These are phyloP conservation scores for Bonia amplexicaulis DNA, from an alignment of 176 grass and related monocot genomes.

Conservation along the genomic window DNA sequence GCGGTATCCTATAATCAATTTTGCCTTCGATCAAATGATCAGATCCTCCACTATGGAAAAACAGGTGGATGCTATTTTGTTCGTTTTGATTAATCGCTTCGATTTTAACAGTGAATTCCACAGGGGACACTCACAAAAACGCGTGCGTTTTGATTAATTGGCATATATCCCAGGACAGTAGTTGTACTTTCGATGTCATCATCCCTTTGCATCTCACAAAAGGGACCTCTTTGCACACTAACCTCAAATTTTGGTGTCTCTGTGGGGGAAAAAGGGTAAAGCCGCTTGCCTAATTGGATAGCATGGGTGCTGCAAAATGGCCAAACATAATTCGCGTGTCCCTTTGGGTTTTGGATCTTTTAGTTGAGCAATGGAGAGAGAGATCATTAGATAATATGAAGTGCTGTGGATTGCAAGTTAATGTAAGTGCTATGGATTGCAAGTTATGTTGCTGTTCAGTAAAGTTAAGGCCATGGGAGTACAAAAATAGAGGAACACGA, in stretches of 20 bases:
- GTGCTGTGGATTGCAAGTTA: background rate
- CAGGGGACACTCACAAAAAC: background rate
- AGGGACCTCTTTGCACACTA: background rate
- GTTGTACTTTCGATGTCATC: background rate
- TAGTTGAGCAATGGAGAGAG: background rate
- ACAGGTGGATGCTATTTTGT: background rate
- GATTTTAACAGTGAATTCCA: background rate
- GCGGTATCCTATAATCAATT: background rate
- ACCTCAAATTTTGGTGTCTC: background rate
- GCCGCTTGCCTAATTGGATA: background rate
- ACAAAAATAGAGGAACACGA: background rate
- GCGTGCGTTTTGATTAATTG: background rate
- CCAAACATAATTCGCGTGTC: conserved; percentile 29
- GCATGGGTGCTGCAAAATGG: conserved; percentile 14
- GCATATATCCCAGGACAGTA: background rate
- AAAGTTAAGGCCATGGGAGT: background rate
- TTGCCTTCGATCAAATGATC: background rate
- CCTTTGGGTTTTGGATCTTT: conserved; percentile 23
- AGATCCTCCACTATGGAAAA: background rate
- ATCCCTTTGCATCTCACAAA: background rate
- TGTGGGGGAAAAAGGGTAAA: background rate
- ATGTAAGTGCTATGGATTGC: background rate
- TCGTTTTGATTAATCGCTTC: background rate
- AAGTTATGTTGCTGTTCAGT: background rate
- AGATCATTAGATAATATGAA: background rate